Evolutionary conservation across 148 eudicot genomes (phyloP).

Genomic region (Fagopyrum esculentum): DNA sequence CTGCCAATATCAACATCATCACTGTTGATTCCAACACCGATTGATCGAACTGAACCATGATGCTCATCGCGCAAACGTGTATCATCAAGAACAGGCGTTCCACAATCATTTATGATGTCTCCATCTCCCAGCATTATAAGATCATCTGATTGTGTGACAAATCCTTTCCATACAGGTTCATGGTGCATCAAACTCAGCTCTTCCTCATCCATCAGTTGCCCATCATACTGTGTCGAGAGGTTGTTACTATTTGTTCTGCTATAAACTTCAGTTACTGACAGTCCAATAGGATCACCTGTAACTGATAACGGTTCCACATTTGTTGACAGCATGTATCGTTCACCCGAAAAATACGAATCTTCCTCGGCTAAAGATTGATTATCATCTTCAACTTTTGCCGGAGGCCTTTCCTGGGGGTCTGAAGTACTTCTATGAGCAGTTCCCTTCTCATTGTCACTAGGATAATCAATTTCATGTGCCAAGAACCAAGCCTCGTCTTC

Average conservation of each 20-base stretch:
- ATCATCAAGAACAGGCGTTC: slow-evolving; percentile 52
- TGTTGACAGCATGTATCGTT: slow-evolving; percentile 57
- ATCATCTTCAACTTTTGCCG: slow-evolving; percentile 76
- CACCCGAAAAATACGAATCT: slow-evolving; percentile 92
- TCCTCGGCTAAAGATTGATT: slow-evolving; percentile 90
- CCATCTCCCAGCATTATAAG: slow-evolving; percentile 70
- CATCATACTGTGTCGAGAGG: slow-evolving; percentile 69
- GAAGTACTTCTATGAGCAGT: slow-evolving; percentile 64
- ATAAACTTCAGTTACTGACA: slow-evolving; percentile 60
- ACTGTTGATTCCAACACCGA: slow-evolving; percentile 95
- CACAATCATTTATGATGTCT: slow-evolving; percentile 42
- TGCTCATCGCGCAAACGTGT: slow-evolving; percentile 66
- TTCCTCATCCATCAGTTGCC: slow-evolving; percentile 81
- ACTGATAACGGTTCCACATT: slow-evolving; percentile 52
- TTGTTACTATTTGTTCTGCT: slow-evolving; percentile 49
- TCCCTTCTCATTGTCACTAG: slow-evolving; percentile 95
- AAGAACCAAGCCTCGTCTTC: slow-evolving; percentile 98
- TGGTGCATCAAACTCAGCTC: slow-evolving; percentile 76
- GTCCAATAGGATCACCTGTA: slow-evolving; percentile 55
- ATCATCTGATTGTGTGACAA: slow-evolving; percentile 75
- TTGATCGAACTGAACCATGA: slow-evolving; percentile 92
- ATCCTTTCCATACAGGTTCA: slow-evolving; percentile 96
- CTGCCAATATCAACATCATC: slow-evolving; percentile 88
- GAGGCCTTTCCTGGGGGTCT: slow-evolving; percentile 65
- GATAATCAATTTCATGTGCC: slow-evolving; percentile 97